These are phyloP conservation scores for Gautieria morchelliformis DNA, from an alignment of 768 basidiomycete genomes.

Conservation along the genomic window DNA sequence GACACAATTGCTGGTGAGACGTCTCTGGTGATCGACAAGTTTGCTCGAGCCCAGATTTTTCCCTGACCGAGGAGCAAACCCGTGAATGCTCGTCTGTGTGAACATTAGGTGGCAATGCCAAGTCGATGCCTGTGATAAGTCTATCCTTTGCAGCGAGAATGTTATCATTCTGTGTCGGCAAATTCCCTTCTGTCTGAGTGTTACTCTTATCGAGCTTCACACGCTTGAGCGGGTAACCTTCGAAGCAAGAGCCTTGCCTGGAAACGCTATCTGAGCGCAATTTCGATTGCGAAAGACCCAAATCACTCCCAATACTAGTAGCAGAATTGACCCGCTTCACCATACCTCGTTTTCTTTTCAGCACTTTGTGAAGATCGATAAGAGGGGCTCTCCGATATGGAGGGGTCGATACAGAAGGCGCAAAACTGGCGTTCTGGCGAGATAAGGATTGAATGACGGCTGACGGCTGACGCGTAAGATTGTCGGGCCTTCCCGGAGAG, in stretches of 20 bases:
- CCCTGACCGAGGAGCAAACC: no score
- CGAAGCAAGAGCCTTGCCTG: neutral
- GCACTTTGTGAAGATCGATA: neutral
- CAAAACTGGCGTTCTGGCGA: neutral
- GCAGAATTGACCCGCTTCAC: neutral
- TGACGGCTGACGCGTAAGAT: no score
- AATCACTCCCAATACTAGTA: neutral
- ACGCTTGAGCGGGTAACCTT: neutral
- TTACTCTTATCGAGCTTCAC: neutral
- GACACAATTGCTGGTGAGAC: neutral
- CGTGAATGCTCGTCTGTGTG: no score
- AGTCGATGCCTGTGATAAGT: no score
- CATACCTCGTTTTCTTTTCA: neutral
- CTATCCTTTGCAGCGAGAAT: no score
- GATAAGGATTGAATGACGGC: no score
- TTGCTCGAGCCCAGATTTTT: no score
- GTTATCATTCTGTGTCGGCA: neutral
- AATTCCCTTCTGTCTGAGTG: neutral
- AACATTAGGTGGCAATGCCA: no score
- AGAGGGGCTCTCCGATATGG: neutral
- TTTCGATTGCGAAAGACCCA: neutral
- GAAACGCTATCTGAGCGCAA: neutral
- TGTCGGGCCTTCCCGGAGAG: no score
- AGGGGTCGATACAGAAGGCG: neutral
- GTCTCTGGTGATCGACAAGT: no score